These are phyloP conservation scores for Monosporascus sp. DNA, from an alignment of 2,329 filamentous ascomycete genomes.

Conservation along the genomic window DNA sequence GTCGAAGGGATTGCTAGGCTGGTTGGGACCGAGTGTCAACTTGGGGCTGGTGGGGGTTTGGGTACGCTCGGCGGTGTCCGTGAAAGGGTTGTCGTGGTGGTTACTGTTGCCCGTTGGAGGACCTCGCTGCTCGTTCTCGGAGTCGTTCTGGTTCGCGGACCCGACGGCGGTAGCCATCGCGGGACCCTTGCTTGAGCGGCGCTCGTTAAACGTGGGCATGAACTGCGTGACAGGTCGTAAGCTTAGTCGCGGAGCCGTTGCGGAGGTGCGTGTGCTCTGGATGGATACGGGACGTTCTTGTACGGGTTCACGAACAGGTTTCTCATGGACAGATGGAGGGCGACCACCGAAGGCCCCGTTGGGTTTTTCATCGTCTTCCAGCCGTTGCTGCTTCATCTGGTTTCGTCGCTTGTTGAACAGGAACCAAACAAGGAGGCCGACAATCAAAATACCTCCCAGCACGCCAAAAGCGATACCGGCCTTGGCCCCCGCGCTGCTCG, in stretches of 20 bases:
- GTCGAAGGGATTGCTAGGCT: slow-evolving; percentile 29
- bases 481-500: slow-evolving; percentile 43
- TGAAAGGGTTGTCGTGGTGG: slow-evolving; percentile 67
- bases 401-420: slow-evolving; percentile 66
- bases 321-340: slow-evolving; percentile 23
- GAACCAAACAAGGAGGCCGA: slow-evolving; percentile 67
- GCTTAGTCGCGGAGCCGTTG: slow-evolving; percentile 72
- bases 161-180: slow-evolving; percentile 31
- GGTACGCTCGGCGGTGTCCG: slow-evolving; percentile 47
- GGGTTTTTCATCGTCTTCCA: slow-evolving; percentile 61
- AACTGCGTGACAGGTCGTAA: slow-evolving; percentile 82
- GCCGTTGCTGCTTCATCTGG: slow-evolving; percentile 48
- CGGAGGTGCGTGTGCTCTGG: slow-evolving; percentile 38
- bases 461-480: slow-evolving; percentile 84
- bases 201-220: slow-evolving; percentile 59
- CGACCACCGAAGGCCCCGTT: slow-evolving; percentile 28
- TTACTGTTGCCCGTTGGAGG: slow-evolving; percentile 35
- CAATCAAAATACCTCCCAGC: slow-evolving; percentile 59
- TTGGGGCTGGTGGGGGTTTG: slow-evolving; percentile 37
- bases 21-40: slow-evolving; percentile 17
- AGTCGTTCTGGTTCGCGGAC: slow-evolving; percentile 18
- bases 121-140: slow-evolving; percentile 12
- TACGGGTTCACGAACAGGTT: slow-evolving; percentile 14
- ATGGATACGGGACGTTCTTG: slow-evolving; percentile 12
- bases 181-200: slow-evolving; percentile 45